Evolutionary conservation across 2,329 filamentous ascomycete genomes (phyloP), one percentile per base, ranked within the genome.

Genomic region (Rhinocladiella mackenziei): DNA sequence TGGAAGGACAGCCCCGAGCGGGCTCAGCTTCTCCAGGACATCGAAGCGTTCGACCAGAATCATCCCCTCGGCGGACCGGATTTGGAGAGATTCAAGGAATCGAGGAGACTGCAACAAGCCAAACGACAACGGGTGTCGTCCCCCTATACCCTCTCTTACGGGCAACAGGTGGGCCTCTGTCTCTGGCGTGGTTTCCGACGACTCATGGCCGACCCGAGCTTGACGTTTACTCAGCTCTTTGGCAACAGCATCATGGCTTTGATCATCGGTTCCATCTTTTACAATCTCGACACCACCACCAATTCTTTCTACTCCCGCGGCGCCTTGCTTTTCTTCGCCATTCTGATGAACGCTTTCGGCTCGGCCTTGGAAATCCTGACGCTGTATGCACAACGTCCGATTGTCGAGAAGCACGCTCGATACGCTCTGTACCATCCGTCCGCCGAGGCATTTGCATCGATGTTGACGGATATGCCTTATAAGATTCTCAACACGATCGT

Each of bases 381-480:
- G 66, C 75, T 95, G 3, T 96, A 92, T 62, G 79, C 86, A 2
- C 89, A 95, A 76, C 84, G 89, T 20, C 85, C 86, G 1, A 94
- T 95, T 57, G 87, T 96, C 50, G 88, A 95, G 62, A 95, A 95
- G 63, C 89, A 96, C 58, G 70, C 76, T 43, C 81, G 85, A 48
- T 95, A 94, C 62, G 88, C 89, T 14, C 74, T 95, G 13, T 94
- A 95, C 58, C 89, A 94, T 59, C 88, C 89, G 0, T 89, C 84
- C 7, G 84, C 88, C 11, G 89, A 96, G 72, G 86, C 88, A n/a
- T 75, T 87, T 47, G 80, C 86, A 0, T 92, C 86, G 7, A 92
- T 94, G 83, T 66, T 95, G 20, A 84, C 79, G 51, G 89, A 96
- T 57, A 68, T 94, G 66, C 89, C 89, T 0, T 87, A 87, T 65